These are phyloP conservation scores for Vitis rupestris DNA, from an alignment of 164 flowering plant genomes.

Conservation along the genomic window DNA sequence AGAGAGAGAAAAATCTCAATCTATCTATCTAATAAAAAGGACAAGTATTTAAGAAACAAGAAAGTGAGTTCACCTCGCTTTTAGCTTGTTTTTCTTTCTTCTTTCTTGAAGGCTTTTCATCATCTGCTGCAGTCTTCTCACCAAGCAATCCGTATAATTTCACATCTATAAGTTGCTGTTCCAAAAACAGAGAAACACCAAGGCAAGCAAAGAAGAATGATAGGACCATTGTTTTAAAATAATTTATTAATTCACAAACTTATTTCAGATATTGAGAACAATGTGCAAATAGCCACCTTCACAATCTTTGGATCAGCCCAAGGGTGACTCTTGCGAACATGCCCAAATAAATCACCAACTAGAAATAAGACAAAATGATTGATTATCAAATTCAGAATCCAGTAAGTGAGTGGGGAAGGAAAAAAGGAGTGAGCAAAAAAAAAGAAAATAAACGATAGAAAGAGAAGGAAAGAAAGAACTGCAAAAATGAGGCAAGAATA, in stretches of 20 bases:
- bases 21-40: background rate
- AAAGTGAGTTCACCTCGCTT: conserved; percentile 44
- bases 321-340: conserved; percentile 71
- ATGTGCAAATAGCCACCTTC: conserved; percentile 47
- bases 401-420: too few relatives aligned
- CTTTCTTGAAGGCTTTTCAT: conserved; percentile 76
- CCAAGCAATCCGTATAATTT: conserved; percentile 75
- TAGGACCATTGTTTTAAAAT: background rate
- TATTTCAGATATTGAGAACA: conserved; percentile 1
- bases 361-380: conserved; percentile 4
- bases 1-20: background rate
- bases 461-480: too few relatives aligned
- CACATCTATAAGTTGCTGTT: conserved; percentile 67
- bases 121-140: conserved; percentile 90
- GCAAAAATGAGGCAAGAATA: too few relatives aligned
- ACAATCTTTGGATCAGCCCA: conserved; percentile 95
- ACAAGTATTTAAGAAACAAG: background rate
- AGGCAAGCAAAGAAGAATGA: conserved; percentile 4
- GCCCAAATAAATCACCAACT: conserved; percentile 84
- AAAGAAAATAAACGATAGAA: too few relatives aligned
- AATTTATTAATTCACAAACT: background rate
- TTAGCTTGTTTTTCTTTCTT: conserved; percentile 88
- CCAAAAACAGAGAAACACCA: conserved; percentile 2
- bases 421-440: background rate
- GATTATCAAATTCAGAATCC: background rate